Conservation (phyloP, 495 filamentous ascomycete genomes). For the Aspergillus leporis region DNA sequence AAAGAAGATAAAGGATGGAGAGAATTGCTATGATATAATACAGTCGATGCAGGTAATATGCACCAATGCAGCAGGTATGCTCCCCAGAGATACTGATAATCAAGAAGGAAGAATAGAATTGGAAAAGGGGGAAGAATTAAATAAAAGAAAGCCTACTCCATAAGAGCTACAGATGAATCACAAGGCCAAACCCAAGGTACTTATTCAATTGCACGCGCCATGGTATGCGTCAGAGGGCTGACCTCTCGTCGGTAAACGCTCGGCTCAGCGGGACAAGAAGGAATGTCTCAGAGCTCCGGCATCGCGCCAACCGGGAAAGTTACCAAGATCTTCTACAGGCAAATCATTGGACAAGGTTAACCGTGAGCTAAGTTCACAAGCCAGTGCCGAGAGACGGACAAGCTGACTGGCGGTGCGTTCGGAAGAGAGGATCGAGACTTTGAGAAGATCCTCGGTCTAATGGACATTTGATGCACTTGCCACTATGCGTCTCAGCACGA, state of each 20-base stretch:
- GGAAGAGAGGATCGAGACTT: conserved; percentile 44
- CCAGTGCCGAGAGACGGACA: conserved; percentile 30
- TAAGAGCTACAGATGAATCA: conserved; percentile 25
- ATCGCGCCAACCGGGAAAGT: conserved; percentile 19
- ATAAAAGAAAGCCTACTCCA: background rate
- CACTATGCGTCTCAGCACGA: conserved; percentile 10
- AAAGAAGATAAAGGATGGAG: background rate
- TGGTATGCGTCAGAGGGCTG: conserved; percentile 36
- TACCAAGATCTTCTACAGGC: conserved; percentile 15
- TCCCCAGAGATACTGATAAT: conserved; percentile 6
- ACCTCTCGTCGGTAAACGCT: conserved; percentile 43
- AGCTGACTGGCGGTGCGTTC: conserved; percentile 33
- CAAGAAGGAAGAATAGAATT: conserved; percentile 13
- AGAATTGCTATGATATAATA: conserved; percentile 10
- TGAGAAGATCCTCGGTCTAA: conserved; percentile 46
- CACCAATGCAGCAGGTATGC: background rate
- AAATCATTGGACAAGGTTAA: conserved; percentile 16
- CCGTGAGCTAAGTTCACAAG: conserved; percentile 32
- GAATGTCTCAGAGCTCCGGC: conserved; percentile 18
- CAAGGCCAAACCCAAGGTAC: conserved; percentile 39
- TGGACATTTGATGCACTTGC: conserved; percentile 21
- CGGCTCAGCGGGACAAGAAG: conserved; percentile 44
- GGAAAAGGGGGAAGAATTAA: conserved; percentile 3
- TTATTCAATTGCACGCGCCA: conserved; percentile 29
- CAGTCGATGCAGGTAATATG: conserved; percentile 9